Conservation (phyloP, 2,329 filamentous ascomycete genomes). For the Calonectria henricotiae region DNA sequence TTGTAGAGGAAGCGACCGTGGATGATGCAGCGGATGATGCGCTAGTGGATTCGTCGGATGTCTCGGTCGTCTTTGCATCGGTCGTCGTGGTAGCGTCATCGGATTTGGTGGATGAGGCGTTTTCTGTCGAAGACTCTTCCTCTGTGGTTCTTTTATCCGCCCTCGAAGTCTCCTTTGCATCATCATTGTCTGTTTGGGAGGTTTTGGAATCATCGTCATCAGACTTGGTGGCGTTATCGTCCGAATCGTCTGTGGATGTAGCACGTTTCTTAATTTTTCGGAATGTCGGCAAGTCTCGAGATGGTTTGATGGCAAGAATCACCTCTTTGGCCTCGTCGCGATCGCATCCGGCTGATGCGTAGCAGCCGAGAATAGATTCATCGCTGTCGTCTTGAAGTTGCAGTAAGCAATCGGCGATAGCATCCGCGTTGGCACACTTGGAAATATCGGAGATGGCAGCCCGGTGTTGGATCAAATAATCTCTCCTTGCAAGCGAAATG, state of each 20-base stretch:
- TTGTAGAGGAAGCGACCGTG: background rate
- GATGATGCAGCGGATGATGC: conserved; percentile 13
- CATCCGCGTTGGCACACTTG: background rate
- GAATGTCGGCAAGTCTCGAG: background rate
- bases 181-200: background rate
- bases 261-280: conserved; percentile 10
- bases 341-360: conserved; percentile 8
- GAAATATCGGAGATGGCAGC: background rate
- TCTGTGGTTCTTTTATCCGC: background rate
- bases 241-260: conserved; percentile 5
- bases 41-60: background rate
- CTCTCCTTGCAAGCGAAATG: background rate
- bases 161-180: background rate
- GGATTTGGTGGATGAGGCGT: conserved; percentile 4
- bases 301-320: conserved; percentile 1
- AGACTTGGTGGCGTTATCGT: background rate
- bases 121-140: background rate
- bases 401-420: conserved; percentile 4
- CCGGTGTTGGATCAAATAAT: conserved; percentile 2
- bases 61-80: conserved; percentile 11
- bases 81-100: conserved; percentile 6
- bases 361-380: background rate
- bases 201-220: background rate
- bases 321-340: conserved; percentile 9
- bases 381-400: conserved; percentile 8